Conservation (phyloP, 371 early-diverging fungal genomes). For the Batkoa obscura region DNA sequence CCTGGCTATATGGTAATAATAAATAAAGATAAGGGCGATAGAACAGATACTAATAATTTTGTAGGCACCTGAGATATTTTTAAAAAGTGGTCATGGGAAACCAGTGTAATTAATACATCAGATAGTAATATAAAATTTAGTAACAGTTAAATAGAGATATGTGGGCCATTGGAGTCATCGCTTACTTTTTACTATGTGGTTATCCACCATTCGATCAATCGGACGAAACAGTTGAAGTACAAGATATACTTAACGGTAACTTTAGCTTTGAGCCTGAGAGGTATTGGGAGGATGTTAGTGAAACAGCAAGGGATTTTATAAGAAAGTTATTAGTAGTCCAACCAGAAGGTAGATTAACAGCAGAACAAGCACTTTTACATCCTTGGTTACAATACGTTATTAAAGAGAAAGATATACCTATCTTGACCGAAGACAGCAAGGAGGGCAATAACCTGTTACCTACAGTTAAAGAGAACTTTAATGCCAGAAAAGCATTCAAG, state of each 20-base stretch:
- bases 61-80: constrained; percentile 65
- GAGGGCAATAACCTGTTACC: constrained; percentile 36
- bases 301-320: constrained; percentile 67
- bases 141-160: constrained; percentile 40
- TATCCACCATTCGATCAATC: constrained; percentile 75
- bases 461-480: constrained; percentile 57
- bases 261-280: constrained; percentile 52
- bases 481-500: constrained; percentile 53
- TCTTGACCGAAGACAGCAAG: constrained; percentile 9
- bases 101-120: constrained; percentile 21
- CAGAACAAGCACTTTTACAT: constrained; percentile 47
- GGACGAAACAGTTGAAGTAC: constrained; percentile 32
- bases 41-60: background rate
- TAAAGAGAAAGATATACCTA: constrained; percentile 4
- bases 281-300: constrained; percentile 42
- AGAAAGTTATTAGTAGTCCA: constrained; percentile 47
- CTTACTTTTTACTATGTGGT: constrained; percentile 76
- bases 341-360: constrained; percentile 52
- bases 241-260: constrained; percentile 49
- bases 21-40: background rate
- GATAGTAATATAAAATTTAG: background rate
- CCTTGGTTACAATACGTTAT: constrained; percentile 23
- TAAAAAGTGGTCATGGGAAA: constrained; percentile 40
- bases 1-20: constrained; percentile 61
- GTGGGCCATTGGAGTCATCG: constrained; percentile 87